Evolutionary conservation across 2,329 filamentous ascomycete genomes (phyloP), one percentile per base, ranked within the genome.

Genomic region (Colletotrichum falcatum): DNA sequence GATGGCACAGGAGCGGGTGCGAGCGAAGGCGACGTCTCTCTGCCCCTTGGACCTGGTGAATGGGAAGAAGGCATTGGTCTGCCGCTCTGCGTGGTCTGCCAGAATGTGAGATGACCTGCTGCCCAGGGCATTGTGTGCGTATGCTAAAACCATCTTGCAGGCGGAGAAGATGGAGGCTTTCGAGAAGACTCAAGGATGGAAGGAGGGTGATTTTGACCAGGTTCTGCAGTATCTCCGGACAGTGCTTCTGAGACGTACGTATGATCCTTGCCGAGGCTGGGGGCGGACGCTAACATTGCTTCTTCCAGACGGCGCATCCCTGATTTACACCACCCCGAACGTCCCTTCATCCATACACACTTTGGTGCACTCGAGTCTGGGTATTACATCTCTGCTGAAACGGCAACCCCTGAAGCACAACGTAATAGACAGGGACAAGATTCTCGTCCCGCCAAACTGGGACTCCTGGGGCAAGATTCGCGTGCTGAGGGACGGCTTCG

Each of bases 391-490:
- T 28, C 87, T 96, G 26, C 84, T 97, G 23, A 94, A 94, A 80
- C 89, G 91, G 73, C 89, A 94, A 77, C 89, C 92, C 30, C 86
- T 97, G 30, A 96, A 94, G 81, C 92, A 95, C 79, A 97, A 97
- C 76, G 93, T 97, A 71, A 96, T 97, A 74, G 96, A 96, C 82
- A 89, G 95, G 70, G 95, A 97, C 80, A 97, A 97, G 85, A 95
- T 99, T 65, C 87, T 98, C 6, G 93, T 99, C 0, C 95, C 95
- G 1, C 92, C 95, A 20, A 98, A 98, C 79, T 99, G 96, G 96
- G 96, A 99, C 81, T 98, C 95, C 0, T 98, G 94, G 93, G 95
- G 94, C 70, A 99, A 98, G 82, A 98, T 99, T 71, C 89, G 95
- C 51, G 94, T 98, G 54, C 85, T 98, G 35, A 90, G 94, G 64